These are phyloP conservation scores for Gardenia jasminoides DNA, from an alignment of 257 asterid species.

Conservation along the genomic window DNA sequence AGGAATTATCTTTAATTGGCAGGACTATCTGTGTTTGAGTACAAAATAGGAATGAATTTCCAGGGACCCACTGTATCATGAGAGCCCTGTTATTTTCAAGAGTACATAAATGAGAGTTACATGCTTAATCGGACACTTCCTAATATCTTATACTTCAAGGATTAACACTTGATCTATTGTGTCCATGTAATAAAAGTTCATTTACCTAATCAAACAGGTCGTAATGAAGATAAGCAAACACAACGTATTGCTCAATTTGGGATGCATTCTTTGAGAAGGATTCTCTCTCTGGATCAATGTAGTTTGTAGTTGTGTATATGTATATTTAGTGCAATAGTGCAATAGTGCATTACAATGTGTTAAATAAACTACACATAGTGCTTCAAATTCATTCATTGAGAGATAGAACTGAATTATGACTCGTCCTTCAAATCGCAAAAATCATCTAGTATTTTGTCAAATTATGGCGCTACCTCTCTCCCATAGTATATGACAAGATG, in stretches of 20 bases:
- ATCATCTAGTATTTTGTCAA: too few species aligned
- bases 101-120: background rate
- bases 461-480: too few species aligned
- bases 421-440: background rate
- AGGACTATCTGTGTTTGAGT: too few species aligned
- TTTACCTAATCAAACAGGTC: background rate
- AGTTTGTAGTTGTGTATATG: background rate
- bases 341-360: background rate
- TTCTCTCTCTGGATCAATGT: background rate
- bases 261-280: background rate
- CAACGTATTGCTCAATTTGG: background rate
- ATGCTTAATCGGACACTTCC: background rate
- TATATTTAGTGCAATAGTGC: background rate
- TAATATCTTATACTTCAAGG: background rate
- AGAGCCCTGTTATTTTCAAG: too few species aligned
- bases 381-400: background rate
- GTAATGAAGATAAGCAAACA: background rate
- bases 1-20: too few species aligned
- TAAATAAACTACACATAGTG: background rate
- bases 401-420: background rate
- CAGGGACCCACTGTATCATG: too few species aligned
- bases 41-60: too few species aligned
- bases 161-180: background rate
- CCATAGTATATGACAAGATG: background rate
- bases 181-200: background rate